Evolutionary conservation across 225 moss, liverwort and hornwort species (phyloP).

Genomic region (Anthoceros angustus): DNA sequence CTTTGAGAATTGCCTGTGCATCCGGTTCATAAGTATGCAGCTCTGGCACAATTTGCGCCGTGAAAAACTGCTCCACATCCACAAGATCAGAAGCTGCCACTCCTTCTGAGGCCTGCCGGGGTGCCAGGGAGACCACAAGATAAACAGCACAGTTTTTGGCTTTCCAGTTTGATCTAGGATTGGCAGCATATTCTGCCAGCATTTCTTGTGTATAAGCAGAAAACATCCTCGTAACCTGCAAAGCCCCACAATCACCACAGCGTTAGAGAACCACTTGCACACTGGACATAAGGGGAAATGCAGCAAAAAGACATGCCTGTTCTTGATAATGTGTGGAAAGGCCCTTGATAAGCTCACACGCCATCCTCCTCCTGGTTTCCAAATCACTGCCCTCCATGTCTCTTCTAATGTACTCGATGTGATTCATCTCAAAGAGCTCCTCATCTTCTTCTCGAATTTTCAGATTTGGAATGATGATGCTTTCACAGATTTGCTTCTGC

Average conservation of each 20-base stretch:
- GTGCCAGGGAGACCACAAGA: slow-evolving; percentile 80
- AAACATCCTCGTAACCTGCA: slow-evolving; percentile 44
- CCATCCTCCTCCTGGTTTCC: slow-evolving; percentile 95
- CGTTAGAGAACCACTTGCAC: not conserved
- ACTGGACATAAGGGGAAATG: not conserved
- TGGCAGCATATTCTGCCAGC: slow-evolving; percentile 59
- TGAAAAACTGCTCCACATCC: slow-evolving; percentile 80
- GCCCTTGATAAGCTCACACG: slow-evolving; percentile 95
- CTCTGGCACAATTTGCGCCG: slow-evolving; percentile 72
- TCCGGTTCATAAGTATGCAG: slow-evolving; percentile 48
- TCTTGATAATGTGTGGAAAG: slow-evolving; percentile 73
- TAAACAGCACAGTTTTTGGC: slow-evolving; percentile 89
- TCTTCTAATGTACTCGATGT: slow-evolving; percentile 91
- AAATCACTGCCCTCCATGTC: slow-evolving; percentile 98
- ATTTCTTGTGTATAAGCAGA: slow-evolving; percentile 66
- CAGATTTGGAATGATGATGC: slow-evolving; percentile 93
- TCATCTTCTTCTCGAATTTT: slow-evolving; percentile 86
- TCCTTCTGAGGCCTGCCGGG: slow-evolving; percentile 62
- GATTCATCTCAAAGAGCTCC: slow-evolving; percentile 98
- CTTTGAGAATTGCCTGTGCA: slow-evolving; percentile 59
- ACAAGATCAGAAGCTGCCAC: slow-evolving; percentile 69
- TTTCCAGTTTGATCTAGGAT: slow-evolving; percentile 82
- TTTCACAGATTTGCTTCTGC: slow-evolving; percentile 83
- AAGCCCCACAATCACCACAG: not conserved
- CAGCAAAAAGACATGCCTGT: slow-evolving; percentile 17